Evolutionary conservation across 805 yeast species (phyloP), one percentile per base, ranked within the genome.

Genomic region (Torulaspora maleeae): DNA sequence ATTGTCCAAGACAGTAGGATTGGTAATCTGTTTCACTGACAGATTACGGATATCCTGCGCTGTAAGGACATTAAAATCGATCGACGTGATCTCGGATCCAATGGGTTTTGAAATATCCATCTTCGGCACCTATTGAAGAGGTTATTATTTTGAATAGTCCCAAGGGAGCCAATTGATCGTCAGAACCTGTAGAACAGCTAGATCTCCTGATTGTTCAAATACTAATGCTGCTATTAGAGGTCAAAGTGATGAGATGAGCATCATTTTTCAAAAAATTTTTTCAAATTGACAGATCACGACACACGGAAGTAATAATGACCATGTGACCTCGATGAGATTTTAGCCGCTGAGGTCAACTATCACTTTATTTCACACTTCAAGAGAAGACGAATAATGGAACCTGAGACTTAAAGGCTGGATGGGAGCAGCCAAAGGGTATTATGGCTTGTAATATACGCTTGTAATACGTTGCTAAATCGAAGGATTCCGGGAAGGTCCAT

Each of bases 101-200:
- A 89, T 91, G 40, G 99, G 98, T 64, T 84, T 86, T 34, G 97
- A 82, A 67, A 95, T 88, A 77, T 93, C 97, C 99, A 93, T 93
- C 30, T 16, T 37, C 6, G n/a, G 22, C 15, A 25, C 28, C 28
- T 25, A 17, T 24, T 41, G 43, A 24, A 16, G 17, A 20, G 34
- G 17, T 28, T 20, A 27, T 27, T 6, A 27, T 27, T 6, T 13
- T 25, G 27, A 19, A 28, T 19, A n/a, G 27, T 20, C 16, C 25
- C 22, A 38, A 13, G 17, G 20, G 12, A 25, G 10, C 15, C 33
- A 19, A 28, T 13, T 16, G 34, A 36, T 13, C 30, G 20, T 7
- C 25, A 16, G 6, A 28, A 19, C 41, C 27, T 38, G 27, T 17
- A 4, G 19, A 13, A 17, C 13, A 38, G 25, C 25, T 22, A 22